Evolutionary conservation across 371 early-diverging fungal species (phyloP).

Genomic region (Circinella minor): DNA sequence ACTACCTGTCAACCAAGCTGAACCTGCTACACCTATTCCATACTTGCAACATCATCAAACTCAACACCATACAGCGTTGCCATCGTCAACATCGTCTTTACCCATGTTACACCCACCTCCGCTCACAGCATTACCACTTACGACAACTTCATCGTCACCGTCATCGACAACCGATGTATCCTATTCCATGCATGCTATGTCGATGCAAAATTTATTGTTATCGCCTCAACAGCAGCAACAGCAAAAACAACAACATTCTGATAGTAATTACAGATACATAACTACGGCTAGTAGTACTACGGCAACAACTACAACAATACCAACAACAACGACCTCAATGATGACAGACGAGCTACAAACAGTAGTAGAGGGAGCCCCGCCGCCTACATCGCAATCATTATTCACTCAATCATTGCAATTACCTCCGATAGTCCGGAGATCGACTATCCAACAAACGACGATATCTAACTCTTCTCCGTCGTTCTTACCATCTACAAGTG

Average conservation of each 20-base stretch:
- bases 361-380: not conserved
- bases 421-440: conserved; percentile 14
- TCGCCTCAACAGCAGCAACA: not conserved
- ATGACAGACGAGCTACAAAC: too few relatives aligned
- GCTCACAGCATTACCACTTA: not conserved
- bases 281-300: not conserved
- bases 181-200: conserved; percentile 13
- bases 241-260: not conserved
- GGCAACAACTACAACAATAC: not conserved
- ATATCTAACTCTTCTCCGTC: not conserved
- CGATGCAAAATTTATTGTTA: conserved; percentile 17
- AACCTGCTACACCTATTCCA: conserved; percentile 7
- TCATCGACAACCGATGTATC: not conserved
- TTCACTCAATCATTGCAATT: conserved; percentile 7
- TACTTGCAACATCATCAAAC: conserved; percentile 2
- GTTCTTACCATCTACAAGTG: not conserved
- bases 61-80: not conserved
- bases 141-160: not conserved
- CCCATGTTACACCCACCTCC: not conserved
- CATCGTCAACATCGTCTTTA: not conserved
- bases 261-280: not conserved
- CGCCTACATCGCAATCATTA: not conserved
- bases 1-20: not conserved
- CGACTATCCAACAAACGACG: not conserved
- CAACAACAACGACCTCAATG: not conserved